Evolutionary conservation across 331 rosid genomes (phyloP).

Genomic region (Prunus yedoensis): DNA sequence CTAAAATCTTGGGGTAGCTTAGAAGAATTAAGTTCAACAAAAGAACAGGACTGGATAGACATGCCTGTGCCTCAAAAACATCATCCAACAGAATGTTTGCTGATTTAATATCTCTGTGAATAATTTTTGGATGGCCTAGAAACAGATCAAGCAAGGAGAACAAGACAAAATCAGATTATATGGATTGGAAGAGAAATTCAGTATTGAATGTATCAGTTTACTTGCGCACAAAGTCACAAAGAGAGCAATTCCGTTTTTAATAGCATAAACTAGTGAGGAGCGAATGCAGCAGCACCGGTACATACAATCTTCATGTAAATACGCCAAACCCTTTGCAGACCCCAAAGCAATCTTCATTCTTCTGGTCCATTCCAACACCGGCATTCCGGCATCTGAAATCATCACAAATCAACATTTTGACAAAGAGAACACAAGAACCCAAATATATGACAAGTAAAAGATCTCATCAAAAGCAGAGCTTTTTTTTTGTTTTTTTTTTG

Average conservation of each 20-base stretch:
- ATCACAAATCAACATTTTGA: neutral
- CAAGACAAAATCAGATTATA: conserved; percentile 15
- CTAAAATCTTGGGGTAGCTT: neutral
- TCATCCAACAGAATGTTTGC: conserved; percentile 87
- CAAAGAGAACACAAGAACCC: neutral
- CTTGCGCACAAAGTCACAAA: neutral
- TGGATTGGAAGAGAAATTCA: too few species aligned
- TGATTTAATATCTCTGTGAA: conserved; percentile 93
- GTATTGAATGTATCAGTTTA: too few species aligned
- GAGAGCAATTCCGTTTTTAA: too few species aligned
- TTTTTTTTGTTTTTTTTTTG: too few species aligned
- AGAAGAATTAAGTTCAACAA: neutral
- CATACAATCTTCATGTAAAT: conserved; percentile 95
- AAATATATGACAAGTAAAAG: neutral
- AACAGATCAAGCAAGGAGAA: conserved; percentile 18
- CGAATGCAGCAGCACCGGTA: conserved; percentile 8
- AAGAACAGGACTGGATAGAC: conserved; percentile 4
- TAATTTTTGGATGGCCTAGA: conserved; percentile 87
- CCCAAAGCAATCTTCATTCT: conserved; percentile 87
- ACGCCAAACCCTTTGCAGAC: conserved; percentile 89
- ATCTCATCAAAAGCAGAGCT: neutral
- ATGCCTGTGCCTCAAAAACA: conserved; percentile 76
- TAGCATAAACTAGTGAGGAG: too few species aligned
- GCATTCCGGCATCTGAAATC: conserved; percentile 51
- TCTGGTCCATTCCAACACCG: conserved; percentile 74